Evolutionary conservation across 2,329 filamentous ascomycete species (phyloP).

Genomic region (Trichophyton mentagrophytes): DNA sequence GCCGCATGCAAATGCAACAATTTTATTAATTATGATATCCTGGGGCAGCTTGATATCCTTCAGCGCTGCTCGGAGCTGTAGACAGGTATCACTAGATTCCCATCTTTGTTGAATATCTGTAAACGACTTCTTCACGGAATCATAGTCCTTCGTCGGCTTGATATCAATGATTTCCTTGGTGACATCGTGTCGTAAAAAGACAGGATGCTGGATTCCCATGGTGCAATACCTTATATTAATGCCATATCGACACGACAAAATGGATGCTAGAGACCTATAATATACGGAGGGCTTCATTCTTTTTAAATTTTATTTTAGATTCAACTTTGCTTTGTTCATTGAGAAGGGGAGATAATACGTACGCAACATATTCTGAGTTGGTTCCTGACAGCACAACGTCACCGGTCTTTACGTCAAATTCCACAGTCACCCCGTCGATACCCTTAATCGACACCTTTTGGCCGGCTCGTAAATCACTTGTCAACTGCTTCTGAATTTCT

Average conservation of each 20-base stretch:
- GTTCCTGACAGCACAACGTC: neutral
- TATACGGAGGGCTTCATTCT: neutral
- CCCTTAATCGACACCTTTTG: neutral
- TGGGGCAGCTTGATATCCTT: neutral
- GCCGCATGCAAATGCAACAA: slow-evolving; percentile 9
- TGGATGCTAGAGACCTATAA: neutral
- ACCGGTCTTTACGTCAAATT: neutral
- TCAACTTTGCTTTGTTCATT: neutral
- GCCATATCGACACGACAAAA: neutral
- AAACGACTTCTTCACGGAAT: neutral
- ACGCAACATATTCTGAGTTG: neutral
- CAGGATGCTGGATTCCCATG: neutral
- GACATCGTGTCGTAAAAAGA: slow-evolving; percentile 1
- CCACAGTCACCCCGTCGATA: neutral
- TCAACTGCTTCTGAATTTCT: slow-evolving; percentile 2
- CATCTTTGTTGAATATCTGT: neutral
- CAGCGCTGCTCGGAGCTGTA: slow-evolving; percentile 2
- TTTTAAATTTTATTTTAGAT: neutral
- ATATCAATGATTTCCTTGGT: neutral
- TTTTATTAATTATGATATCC: slow-evolving; percentile 6
- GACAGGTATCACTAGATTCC: slow-evolving; percentile 8
- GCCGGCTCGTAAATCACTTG: neutral
- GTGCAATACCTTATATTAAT: neutral
- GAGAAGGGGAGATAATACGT: neutral
- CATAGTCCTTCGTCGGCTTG: neutral